Conservation (phyloP, 441 rosid genomes). For the Lepidium campestre region DNA sequence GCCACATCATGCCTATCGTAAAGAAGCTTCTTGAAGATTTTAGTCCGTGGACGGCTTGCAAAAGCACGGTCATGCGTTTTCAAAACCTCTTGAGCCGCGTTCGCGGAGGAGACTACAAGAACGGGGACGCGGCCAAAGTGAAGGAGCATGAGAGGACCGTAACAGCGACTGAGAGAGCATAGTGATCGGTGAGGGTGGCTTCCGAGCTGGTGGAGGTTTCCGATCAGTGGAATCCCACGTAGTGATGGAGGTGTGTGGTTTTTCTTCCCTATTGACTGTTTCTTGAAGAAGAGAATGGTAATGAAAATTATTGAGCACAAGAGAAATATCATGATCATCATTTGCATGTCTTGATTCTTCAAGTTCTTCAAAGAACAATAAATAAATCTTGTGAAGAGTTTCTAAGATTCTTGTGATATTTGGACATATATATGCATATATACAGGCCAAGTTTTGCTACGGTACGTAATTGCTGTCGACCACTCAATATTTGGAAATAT, state of each 20-base stretch:
- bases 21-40: conserved; percentile 25
- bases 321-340: not conserved
- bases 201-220: conserved; percentile 48
- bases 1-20: conserved; percentile 33
- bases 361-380: not conserved
- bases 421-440: not conserved
- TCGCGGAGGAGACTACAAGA: conserved; percentile 40
- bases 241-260: conserved; percentile 27
- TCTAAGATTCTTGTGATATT: not conserved
- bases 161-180: conserved; percentile 26
- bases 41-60: conserved; percentile 35
- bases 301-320: not conserved
- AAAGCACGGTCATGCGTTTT: conserved; percentile 42
- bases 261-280: not conserved
- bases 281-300: not conserved
- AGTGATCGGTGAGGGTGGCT: conserved; percentile 42
- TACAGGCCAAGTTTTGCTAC: not conserved
- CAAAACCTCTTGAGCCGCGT: conserved; percentile 36
- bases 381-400: not conserved
- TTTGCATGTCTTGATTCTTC: not conserved
- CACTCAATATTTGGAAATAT: not conserved
- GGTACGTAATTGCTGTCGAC: not conserved
- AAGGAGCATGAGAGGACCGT: conserved; percentile 46
- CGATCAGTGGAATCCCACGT: conserved; percentile 33
- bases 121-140: conserved; percentile 39